Evolutionary conservation across 1,284 basidiomycete genomes (phyloP), one percentile per base, ranked within the genome.

Genomic region (Trametes polyzona): DNA sequence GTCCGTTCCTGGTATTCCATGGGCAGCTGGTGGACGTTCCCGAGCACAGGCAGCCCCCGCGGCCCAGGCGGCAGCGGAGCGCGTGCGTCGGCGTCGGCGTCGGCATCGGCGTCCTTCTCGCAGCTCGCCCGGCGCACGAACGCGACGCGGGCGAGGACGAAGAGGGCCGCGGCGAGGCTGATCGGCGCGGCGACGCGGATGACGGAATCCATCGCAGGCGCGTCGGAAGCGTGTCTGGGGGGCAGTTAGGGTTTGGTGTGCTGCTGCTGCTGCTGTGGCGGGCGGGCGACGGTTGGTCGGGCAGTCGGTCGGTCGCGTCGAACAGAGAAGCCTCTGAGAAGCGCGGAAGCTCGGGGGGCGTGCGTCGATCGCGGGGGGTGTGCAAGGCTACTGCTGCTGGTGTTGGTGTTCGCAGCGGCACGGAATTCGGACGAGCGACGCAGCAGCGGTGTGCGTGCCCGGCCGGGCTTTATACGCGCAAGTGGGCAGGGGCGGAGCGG

Each of bases 21-120:
- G 3, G 78, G 74, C 49, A 83, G 73, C 55, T 83, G 79, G 26
- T 79, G 74, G 24, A 75, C 67, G 59, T 83, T 83, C 2, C 82
- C 82, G 32, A 84, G 69, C 53, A 83, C 62, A 0, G 80, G 80
- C 12, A 76, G 64, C 8, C 74, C 71, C 36, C 60, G 73, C 9
- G 82, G 82, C 1, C 82, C 82, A 3, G 82, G 81, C 21, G 82
- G 81, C 10, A 66, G 52, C 39, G 35, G 66, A 54, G 47, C 49
- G 26, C 30, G 46, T 32, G 30, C 17, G 37, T 33, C 29, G 40
- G 23, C n/a, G n/a, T n/a, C n/a, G n/a, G n/a, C n/a, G n/a, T n/a
- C n/a, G n/a, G n/a, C n/a, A n/a, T n/a, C n/a, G n/a, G n/a, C 23
- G 11, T 29, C 32, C 47, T 54, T 54, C 26, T 37, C 27, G 21